A percentile compares a stretch with the other conserved stretches of the same genome.
Evolutionary conservation across 805 yeast species (phyloP).

Genomic region (Ascoidea rubescens): DNA sequence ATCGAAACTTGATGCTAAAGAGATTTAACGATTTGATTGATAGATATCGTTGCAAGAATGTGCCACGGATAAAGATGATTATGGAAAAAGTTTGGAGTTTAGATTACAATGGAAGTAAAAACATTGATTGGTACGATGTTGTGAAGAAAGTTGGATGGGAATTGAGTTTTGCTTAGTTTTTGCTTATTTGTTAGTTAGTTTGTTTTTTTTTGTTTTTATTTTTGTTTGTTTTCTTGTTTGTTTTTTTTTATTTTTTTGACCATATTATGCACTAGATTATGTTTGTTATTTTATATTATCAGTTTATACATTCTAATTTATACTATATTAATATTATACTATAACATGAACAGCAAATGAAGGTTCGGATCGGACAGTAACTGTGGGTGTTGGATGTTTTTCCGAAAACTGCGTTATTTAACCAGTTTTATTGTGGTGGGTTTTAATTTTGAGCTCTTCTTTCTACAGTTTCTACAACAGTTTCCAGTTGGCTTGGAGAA

Average conservation of each 20-base stretch:
- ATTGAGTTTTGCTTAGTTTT: constrained; percentile 48
- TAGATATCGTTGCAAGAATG: constrained; percentile 59
- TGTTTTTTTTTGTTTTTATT: neutral
- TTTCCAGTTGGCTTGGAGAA: no score
- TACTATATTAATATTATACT: no score
- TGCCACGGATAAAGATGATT: constrained; percentile 24
- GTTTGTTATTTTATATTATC: no score
- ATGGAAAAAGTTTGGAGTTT: constrained; percentile 28
- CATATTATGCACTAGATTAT: no score
- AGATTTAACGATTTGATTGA: constrained; percentile 42
- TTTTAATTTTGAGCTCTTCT: no score
- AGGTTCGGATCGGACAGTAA: no score
- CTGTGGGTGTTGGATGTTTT: no score
- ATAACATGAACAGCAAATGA: no score
- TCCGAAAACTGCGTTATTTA: no score
- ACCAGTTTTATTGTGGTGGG: no score
- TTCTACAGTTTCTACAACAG: no score
- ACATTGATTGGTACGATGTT: constrained; percentile 61
- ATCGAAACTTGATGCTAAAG: constrained; percentile 33
- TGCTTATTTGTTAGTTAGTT: neutral
- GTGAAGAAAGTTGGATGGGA: constrained; percentile 65
- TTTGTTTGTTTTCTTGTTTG: neutral
- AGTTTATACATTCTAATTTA: no score
- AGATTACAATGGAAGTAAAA: constrained; percentile 36
- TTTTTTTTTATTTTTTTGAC: neutral